These are phyloP conservation scores for Amyloporia xantha DNA, from an alignment of 768 basidiomycete genomes.

Conservation along the genomic window DNA sequence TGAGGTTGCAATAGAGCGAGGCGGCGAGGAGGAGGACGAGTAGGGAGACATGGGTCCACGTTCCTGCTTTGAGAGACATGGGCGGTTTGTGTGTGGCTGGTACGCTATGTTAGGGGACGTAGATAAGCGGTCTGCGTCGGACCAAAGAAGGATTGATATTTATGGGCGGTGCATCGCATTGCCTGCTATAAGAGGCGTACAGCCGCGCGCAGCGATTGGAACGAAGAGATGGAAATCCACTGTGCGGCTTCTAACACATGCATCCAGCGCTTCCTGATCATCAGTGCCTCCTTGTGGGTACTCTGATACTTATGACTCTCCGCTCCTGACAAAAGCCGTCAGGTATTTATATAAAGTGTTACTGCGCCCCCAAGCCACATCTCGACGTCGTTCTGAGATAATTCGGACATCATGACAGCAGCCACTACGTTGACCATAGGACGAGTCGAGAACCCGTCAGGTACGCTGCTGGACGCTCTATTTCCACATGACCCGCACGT, in stretches of 20 bases:
- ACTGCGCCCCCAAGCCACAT: not conserved
- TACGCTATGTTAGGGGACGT: not conserved
- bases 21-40: slow-evolving; percentile 1
- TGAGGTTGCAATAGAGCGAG: slow-evolving; percentile 8
- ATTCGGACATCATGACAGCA: slow-evolving; percentile 3
- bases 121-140: not conserved
- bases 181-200: not conserved
- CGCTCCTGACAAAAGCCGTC: not conserved
- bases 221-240: too few relatives aligned
- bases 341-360: not conserved
- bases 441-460: slow-evolving; percentile 5
- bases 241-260: too few relatives aligned
- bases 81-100: not conserved
- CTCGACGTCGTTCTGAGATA: too few relatives aligned
- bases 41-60: not conserved
- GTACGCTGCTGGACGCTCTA: not conserved
- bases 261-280: too few relatives aligned
- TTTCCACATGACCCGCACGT: not conserved
- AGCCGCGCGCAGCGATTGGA: too few relatives aligned
- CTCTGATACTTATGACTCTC: too few relatives aligned
- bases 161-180: not conserved
- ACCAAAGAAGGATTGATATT: not conserved
- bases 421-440: not conserved
- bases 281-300: too few relatives aligned
- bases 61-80: not conserved